Evolutionary conservation across 257 asterid species (phyloP).

Genomic region (Gentiana straminea): DNA sequence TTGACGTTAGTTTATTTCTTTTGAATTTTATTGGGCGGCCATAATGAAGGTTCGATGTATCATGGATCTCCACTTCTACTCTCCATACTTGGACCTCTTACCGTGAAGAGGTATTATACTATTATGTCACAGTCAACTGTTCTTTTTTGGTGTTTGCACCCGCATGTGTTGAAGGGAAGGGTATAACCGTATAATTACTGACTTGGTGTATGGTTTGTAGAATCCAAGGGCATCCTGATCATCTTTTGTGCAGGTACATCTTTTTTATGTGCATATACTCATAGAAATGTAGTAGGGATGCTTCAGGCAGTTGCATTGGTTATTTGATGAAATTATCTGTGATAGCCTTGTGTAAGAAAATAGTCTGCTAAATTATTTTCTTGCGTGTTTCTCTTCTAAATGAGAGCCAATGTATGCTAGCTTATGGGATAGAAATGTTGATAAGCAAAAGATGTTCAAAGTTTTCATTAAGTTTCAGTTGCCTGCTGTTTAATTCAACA

Average conservation of each 20-base stretch:
- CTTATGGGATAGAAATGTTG: not conserved
- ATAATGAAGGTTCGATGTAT: conserved; percentile 77
- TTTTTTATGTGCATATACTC: conserved; percentile 6
- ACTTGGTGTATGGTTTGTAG: conserved; percentile 20
- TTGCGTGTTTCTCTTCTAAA: not conserved
- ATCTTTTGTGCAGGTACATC: conserved; percentile 65
- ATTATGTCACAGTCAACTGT: not conserved
- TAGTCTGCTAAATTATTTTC: not conserved
- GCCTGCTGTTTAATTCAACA: not conserved
- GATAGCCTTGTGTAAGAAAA: too few species aligned
- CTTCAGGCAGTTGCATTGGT: too few species aligned
- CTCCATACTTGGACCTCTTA: conserved; percentile 71
- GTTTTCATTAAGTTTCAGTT: not conserved
- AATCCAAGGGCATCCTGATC: conserved; percentile 47
- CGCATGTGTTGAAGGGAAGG: too few species aligned
- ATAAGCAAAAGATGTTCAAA: not conserved
- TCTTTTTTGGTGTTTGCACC: not conserved
- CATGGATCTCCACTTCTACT: conserved; percentile 93
- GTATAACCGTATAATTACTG: too few species aligned
- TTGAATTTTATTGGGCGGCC: not conserved
- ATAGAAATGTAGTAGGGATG: too few species aligned
- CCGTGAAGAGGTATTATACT: conserved; percentile 39
- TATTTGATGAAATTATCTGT: too few species aligned
- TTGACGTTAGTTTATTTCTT: not conserved
- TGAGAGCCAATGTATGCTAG: too few species aligned